phyloP scores from a whole-genome alignment of 768 basidiomycete genomes.

The Tricholoma sp. region DNA sequence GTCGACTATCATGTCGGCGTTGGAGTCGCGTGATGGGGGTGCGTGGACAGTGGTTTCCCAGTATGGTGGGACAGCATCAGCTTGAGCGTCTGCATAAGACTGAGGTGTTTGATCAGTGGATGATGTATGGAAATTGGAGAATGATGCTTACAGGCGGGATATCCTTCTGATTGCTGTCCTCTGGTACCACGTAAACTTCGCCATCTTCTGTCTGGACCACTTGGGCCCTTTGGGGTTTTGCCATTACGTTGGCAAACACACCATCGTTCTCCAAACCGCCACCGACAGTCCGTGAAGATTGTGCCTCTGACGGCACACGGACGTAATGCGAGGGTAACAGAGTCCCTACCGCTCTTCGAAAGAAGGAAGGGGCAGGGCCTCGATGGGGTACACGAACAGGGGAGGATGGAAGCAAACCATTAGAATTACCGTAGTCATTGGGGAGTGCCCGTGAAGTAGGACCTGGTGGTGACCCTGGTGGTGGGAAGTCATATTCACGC shows the following conservation, averaged over 20 bases:
- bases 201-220: constrained; percentile 49
- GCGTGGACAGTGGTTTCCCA: constrained; percentile 96
- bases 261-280: constrained; percentile 85
- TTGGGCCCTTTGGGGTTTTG: constrained; percentile 64
- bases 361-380: constrained; percentile 40
- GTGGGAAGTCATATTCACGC: constrained; percentile 66
- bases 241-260: constrained; percentile 91
- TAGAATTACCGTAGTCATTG: constrained; percentile 68
- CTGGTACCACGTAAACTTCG: constrained; percentile 61
- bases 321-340: constrained; percentile 65
- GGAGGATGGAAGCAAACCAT: constrained; percentile 54
- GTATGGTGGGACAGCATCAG: constrained; percentile 90
- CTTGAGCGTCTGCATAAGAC: constrained; percentile 84
- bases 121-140: background rate
- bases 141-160: constrained; percentile 71
- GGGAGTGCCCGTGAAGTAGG: constrained; percentile 54
- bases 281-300: constrained; percentile 38
- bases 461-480: constrained; percentile 71
- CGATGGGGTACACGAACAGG: constrained; percentile 32
- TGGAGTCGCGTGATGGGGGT: constrained; percentile 46
- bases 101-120: constrained; percentile 21
- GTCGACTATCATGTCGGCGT: constrained; percentile 74
- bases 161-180: constrained; percentile 68
- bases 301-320: constrained; percentile 39
- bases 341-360: constrained; percentile 53